Evolutionary conservation across 2,329 filamentous ascomycete species (phyloP).

Genomic region (Trichoderma polysporum): DNA sequence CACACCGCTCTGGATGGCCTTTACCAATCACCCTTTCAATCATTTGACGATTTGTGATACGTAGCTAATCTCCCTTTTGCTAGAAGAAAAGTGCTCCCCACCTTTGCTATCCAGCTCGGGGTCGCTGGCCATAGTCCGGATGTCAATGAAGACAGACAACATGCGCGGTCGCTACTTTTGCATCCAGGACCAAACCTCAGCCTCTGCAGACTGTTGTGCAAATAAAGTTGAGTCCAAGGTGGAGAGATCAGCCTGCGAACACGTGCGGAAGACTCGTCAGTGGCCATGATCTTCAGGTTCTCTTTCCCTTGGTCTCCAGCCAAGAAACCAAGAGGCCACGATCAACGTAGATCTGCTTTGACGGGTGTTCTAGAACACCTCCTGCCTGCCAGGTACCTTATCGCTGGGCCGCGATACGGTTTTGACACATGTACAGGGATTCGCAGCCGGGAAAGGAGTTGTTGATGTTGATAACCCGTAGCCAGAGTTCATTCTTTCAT

Average conservation of each 20-base stretch:
- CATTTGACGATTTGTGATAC: not conserved
- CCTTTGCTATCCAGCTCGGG: not conserved
- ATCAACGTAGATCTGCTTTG: slow-evolving; percentile 13
- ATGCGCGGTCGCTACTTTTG: not conserved
- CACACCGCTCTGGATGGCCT: not conserved
- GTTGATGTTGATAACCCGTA: not conserved
- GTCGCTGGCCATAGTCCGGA: not conserved
- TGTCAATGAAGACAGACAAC: not conserved
- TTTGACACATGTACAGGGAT: not conserved
- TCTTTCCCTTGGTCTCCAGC: slow-evolving; percentile 6
- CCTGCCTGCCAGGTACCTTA: not conserved
- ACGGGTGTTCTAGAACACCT: not conserved
- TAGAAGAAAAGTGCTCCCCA: not conserved
- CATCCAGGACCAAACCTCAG: not conserved
- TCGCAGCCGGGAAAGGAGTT: not conserved
- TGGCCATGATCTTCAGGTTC: slow-evolving; percentile 19
- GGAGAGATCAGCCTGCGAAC: slow-evolving; percentile 19
- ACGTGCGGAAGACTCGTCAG: slow-evolving; percentile 13
- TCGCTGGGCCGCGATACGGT: not conserved
- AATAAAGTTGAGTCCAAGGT: slow-evolving; percentile 18
- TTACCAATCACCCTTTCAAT: not conserved
- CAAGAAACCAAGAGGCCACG: slow-evolving; percentile 11
- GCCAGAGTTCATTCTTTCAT: not conserved
- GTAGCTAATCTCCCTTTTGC: not conserved
- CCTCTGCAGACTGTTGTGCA: slow-evolving; percentile 8